Base-by-base conservation (phyloP, 2,329 filamentous ascomycete species). In the Lasiodiplodia theobromae region DNA sequence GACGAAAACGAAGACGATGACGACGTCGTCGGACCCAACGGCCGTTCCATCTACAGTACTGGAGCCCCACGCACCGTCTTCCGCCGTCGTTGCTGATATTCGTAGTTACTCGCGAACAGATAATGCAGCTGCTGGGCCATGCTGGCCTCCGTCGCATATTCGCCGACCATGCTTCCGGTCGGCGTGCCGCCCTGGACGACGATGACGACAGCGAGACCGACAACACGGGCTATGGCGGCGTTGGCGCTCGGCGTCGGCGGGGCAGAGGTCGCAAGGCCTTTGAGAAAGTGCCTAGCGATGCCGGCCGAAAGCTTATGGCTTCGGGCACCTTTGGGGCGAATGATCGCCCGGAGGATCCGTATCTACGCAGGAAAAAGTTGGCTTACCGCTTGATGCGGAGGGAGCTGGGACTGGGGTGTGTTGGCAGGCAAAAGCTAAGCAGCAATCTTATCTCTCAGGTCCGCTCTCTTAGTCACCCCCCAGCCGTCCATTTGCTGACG, bases 251-350 rank as follows among this genome's bases (percentile, higher is more conserved):
- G 64, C 75, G 81, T 60, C 82, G 83, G 73, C 80, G 84, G 51
- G 78, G 83, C 40, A 80, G 85, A 57, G 83, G 86, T 65, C 78
- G 78, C 70, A 81, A 81, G 21, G 77, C 82, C 54, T 94, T 94
- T 69, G 93, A 94, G n/a, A 92, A 92, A 73, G 89, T 97, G 0
- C 95, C 95, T 0, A 97, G 91, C 74, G 88, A 92, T 12, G 86
- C 88, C 70, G 95, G 96, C 8, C 84, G 80, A 60, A 88, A 91
- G 73, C 82, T 98, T 70, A 97, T 98, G 94, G 85, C 88, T 49
- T 91, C 90, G 37, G 95, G 95, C 1, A 84, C 83, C 2, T 98
- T 97, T 80, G 95, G 95, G 40, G 84, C 85, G 21, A 91, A 89
- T 68, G 86, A 91, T 62, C 77, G 82, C 47, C 74, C 75, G 54